Evolutionary conservation across 2,329 filamentous ascomycete genomes (phyloP).

Genomic region (Aureobasidium namibiae): DNA sequence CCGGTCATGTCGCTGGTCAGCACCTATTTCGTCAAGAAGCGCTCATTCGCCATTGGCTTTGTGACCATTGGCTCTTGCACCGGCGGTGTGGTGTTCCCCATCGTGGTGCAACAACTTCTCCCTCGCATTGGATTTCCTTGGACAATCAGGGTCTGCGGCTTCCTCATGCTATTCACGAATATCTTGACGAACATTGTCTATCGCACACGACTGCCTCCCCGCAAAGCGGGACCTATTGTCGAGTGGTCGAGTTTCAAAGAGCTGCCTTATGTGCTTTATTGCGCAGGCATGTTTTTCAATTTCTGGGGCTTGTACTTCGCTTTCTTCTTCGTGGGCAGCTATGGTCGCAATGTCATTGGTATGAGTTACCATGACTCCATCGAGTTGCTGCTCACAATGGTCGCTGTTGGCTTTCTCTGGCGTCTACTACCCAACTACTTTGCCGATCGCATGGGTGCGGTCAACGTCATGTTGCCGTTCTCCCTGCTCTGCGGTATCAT

Average conservation of each 20-base stretch:
- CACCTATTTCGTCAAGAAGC: conserved; percentile 28
- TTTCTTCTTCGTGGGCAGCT: conserved; percentile 38
- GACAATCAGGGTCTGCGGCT: conserved; percentile 46
- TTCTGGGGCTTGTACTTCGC: conserved; percentile 32
- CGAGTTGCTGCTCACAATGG: conserved; percentile 49
- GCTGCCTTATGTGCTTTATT: conserved; percentile 27
- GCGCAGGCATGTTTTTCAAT: conserved; percentile 17
- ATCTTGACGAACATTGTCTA: conserved; percentile 24
- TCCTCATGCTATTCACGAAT: conserved; percentile 43
- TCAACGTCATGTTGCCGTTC: conserved; percentile 50
- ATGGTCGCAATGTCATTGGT: conserved; percentile 28
- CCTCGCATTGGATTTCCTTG: conserved; percentile 55
- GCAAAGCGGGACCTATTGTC: conserved; percentile 29
- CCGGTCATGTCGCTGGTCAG: conserved; percentile 29
- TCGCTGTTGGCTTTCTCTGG: conserved; percentile 48
- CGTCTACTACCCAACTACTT: conserved; percentile 46
- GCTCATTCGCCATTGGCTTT: conserved; percentile 32
- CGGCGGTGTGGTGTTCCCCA: conserved; percentile 57
- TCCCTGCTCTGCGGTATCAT: conserved; percentile 39
- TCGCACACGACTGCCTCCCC: conserved; percentile 29
- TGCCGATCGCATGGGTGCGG: conserved; percentile 47
- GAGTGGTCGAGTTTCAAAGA: conserved; percentile 30
- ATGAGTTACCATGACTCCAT: conserved; percentile 45
- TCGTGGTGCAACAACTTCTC: conserved; percentile 44
- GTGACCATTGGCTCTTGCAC: conserved; percentile 52